Percentiles rank a stretch among this genome's conserved stretches.
Conservation (phyloP, 768 basidiomycete genomes). For the Boletus edulis region DNA sequence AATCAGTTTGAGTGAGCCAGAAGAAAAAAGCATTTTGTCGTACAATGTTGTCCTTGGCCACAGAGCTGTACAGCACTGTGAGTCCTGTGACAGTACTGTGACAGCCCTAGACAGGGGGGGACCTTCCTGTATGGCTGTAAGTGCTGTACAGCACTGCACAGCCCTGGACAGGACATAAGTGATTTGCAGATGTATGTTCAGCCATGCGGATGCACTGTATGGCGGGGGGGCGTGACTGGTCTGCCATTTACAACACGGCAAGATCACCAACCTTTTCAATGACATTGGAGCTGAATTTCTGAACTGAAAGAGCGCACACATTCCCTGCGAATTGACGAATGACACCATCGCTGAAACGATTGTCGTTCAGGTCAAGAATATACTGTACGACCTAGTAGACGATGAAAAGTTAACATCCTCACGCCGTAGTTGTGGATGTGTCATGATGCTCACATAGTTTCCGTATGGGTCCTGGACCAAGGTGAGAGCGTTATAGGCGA, state of each 20-base stretch:
- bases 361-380: conserved; percentile 97
- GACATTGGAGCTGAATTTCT: conserved; percentile 99
- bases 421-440: not conserved
- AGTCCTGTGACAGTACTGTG: too few species aligned
- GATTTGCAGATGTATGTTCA: too few species aligned
- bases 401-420: not conserved
- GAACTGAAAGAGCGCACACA: conserved; percentile 94
- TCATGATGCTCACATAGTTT: conserved; percentile 65
- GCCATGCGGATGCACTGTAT: conserved; percentile 83
- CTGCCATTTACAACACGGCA: not conserved
- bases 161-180: too few species aligned
- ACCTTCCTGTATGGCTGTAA: too few species aligned
- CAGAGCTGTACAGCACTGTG: too few species aligned
- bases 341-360: conserved; percentile 95
- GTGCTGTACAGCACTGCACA: too few species aligned
- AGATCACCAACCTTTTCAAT: conserved; percentile 78
- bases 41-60: too few species aligned
- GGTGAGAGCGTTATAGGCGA: conserved; percentile 96
- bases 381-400: conserved; percentile 87
- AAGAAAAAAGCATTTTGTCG: too few species aligned
- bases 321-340: conserved; percentile 98
- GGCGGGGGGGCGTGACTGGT: not conserved
- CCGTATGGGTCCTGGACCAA: conserved; percentile 97
- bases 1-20: too few species aligned
- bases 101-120: too few species aligned